These are phyloP conservation scores for Amborella trichopoda DNA, from an alignment of 164 flowering plant species.

Conservation along the genomic window DNA sequence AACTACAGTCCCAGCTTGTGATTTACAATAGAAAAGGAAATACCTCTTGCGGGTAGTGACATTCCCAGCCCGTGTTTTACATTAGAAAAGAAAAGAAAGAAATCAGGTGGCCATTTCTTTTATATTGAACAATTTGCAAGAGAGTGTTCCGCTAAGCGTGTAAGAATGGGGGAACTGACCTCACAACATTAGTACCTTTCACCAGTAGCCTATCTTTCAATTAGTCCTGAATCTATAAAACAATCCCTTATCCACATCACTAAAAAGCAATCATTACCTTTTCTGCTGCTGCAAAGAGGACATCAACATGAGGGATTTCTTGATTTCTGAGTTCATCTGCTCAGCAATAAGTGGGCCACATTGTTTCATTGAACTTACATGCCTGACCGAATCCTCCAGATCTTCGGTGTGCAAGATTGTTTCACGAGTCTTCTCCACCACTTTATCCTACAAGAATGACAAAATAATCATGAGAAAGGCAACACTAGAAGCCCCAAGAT, in stretches of 20 bases:
- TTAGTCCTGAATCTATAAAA: not conserved
- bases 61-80: no score
- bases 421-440: conserved; percentile 44
- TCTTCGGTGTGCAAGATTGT: conserved; percentile 59
- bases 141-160: no score
- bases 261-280: conserved; percentile 21
- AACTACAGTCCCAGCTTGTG: no score
- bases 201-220: not conserved
- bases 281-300: conserved; percentile 42
- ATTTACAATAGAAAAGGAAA: no score
- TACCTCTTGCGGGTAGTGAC: no score
- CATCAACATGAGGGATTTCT: conserved; percentile 44
- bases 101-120: not conserved
- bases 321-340: conserved; percentile 67
- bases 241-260: not conserved
- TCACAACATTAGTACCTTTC: not conserved
- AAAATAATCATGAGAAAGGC: not conserved
- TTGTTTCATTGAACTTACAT: conserved; percentile 71
- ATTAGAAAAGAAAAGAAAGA: not conserved
- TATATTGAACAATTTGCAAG: no score
- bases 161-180: not conserved
- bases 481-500: not conserved
- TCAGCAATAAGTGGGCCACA: conserved; percentile 52
- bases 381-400: conserved; percentile 56
- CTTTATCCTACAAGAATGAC: conserved; percentile 17